Base-by-base conservation (phyloP, 2,329 filamentous ascomycete genomes). In the Macrophomina pseudophaseolina region DNA sequence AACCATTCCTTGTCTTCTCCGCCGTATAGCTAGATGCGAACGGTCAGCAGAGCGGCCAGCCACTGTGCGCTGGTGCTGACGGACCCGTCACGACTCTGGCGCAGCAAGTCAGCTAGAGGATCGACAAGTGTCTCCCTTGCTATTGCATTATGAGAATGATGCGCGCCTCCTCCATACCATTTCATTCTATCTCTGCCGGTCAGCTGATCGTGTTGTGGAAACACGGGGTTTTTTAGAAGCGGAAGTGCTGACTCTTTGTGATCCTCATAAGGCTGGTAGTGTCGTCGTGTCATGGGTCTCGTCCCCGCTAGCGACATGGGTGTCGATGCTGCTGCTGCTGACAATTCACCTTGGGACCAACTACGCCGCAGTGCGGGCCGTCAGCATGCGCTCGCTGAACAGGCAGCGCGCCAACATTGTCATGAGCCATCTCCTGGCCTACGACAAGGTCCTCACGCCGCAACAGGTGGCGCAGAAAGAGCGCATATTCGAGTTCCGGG, bases 331-430 rank as follows among this genome's bases (percentile, higher is more conserved):
- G 0, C 69, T 87, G 2, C 85, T 98, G 23, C 85, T 97, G 16
- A 82, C 87, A 12, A 81, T 91, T 6, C 95, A 98, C 78, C 85
- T 98, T 6, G 86, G 85, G 74, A 93, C 91, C 72, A 98, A 98
- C 78, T 94, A 96, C 77, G 84, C 88, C 40, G 95, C 93, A 49
- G 94, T 99, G 5, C 86, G 90, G 69, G 86, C 91, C 58, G 94
- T 99, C 16, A 89, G 88, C 75, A 92, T 98, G 89, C 86, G 87
- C 46, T 92, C 88, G 6, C 83, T 98, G 42, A 98, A 97, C 79
- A 86, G 92, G 28, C 94, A 98, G 78, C 87, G 95, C 42, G 91
- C 93, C 1, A 92, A 90, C 56, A 88, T 97, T 23, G 83, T 97
- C 1, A 89, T 94, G 72, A 85, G 87, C 48, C 81, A 86, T 64